Base-by-base conservation (phyloP, 1,284 basidiomycete species). In the Hypsizygus ulmarius region DNA sequence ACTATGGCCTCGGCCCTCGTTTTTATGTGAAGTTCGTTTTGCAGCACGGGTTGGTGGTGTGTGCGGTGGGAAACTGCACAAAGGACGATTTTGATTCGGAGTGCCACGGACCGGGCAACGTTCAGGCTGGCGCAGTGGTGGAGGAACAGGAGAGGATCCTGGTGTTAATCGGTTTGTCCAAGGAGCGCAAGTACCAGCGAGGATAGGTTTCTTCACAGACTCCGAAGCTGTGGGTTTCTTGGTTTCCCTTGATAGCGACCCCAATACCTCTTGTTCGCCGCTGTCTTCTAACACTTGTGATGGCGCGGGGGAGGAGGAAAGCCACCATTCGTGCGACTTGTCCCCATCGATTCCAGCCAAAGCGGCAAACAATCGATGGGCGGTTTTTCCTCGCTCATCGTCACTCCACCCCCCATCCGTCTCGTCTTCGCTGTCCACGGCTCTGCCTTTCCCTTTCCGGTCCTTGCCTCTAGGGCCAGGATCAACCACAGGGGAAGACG, bases 351-450 rank as follows among this genome's bases (percentile, higher is more conserved):
- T 59, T 6, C 67, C 67, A 3, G 64, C 63, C 10, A 62, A 41
- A 11, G 49, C 51, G 0, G 71, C 74, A 49, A 83, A 83, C 14
- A 82, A 54, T n/a, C 56, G 47, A 59, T 77, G 73, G 0, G 81
- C 79, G 4, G 73, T 79, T 43, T 67, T 65, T 12, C 69, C 76
- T 19, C 72, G 68, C 15, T 72, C 73, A 29, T 80, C 74, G 16
- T 75, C 73, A 29, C 64, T 68, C 30, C 67, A 72, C 1, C 64
- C 64, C 33, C 57, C 53, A 30, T 78, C 67, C 1, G 73, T 71
- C 32, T 75, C 72, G 14, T 72, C 68, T 25, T 74, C 70, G 25
- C 73, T 73, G 18, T 67, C 52, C 47, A 56, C 39, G 28, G 50
- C 39, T 29, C 29, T 39, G 28, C 52, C 43, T 39, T 60, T 59